phyloP scores from a whole-genome alignment of 768 basidiomycete genomes.

The Amanita muscaria region DNA sequence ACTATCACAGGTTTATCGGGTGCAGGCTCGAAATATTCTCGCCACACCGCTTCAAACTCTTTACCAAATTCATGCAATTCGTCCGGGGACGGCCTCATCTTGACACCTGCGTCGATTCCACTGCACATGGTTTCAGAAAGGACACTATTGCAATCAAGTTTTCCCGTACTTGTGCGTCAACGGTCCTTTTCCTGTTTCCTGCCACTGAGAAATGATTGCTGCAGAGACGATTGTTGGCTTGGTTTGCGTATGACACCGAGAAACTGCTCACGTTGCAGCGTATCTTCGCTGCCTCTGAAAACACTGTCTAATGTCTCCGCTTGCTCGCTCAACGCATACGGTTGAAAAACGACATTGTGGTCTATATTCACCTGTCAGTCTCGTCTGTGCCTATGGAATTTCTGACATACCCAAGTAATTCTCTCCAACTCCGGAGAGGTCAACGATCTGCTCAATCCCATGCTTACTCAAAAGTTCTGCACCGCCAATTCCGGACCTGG shows the following conservation, averaged over 20 bases:
- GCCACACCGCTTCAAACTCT: slow-evolving; percentile 41
- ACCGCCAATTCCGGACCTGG: slow-evolving; percentile 3
- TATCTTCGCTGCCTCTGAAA: slow-evolving; percentile 29
- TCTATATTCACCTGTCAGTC: slow-evolving; percentile 20
- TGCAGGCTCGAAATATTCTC: slow-evolving; percentile 36
- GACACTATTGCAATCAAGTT: not conserved
- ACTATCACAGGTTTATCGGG: slow-evolving; percentile 50
- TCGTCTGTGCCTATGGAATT: not conserved
- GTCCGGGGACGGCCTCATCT: slow-evolving; percentile 39
- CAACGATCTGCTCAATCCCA: not conserved
- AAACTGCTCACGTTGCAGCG: slow-evolving; percentile 28
- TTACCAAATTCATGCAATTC: slow-evolving; percentile 46
- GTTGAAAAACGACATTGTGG: slow-evolving; percentile 29
- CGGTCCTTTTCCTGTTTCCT: slow-evolving; percentile 32
- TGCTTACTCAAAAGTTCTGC: not conserved
- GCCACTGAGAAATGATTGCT: slow-evolving; percentile 23
- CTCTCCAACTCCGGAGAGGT: slow-evolving; percentile 7
- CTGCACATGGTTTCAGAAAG: slow-evolving; percentile 25
- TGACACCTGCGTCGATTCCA: slow-evolving; percentile 46
- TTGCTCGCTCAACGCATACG: slow-evolving; percentile 35
- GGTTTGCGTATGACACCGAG: too few relatives aligned
- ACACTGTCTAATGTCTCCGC: slow-evolving; percentile 42
- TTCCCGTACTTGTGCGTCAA: slow-evolving; percentile 44
- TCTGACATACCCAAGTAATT: slow-evolving; percentile 32
- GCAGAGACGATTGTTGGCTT: not conserved